phyloP scores from a whole-genome alignment of 495 filamentous ascomycete species.

The Trichoderma asperelloides region DNA sequence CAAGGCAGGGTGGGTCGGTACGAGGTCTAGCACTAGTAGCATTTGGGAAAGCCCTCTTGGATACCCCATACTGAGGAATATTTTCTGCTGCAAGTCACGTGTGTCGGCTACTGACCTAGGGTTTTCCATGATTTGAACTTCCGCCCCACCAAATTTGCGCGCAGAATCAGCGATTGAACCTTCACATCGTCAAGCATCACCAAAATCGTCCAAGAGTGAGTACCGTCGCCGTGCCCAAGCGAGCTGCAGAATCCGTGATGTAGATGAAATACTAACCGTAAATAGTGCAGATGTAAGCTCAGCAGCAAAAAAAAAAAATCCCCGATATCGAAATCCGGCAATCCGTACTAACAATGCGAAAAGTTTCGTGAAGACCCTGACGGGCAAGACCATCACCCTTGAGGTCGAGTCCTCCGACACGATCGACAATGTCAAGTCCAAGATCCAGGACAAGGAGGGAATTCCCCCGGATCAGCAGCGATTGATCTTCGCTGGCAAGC shows the following conservation, averaged over 20 bases:
- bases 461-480: constrained; percentile 99
- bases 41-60: neutral
- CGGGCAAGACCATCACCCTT: constrained; percentile 99
- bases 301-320: constrained; percentile 26
- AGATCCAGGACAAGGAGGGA: constrained; percentile 99
- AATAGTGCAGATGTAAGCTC: constrained; percentile 72
- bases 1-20: neutral
- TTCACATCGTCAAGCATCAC: constrained; percentile 18
- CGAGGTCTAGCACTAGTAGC: neutral
- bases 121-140: constrained; percentile 11
- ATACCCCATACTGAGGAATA: neutral
- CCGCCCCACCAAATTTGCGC: constrained; percentile 10
- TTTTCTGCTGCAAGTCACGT: neutral
- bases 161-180: constrained; percentile 16
- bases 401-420: constrained; percentile 98
- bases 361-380: constrained; percentile 95
- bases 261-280: constrained; percentile 15
- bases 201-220: constrained; percentile 35
- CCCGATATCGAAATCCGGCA: constrained; percentile 17
- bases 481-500: constrained; percentile 99
- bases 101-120: constrained; percentile 32
- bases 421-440: constrained; percentile 96
- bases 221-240: neutral
- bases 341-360: constrained; percentile 11
- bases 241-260: neutral